A percentile compares a stretch with the other conserved stretches of the same genome.
phyloP scores from a whole-genome alignment of 73 alveolate genomes.

The Paramecium tetraurelia region DNA sequence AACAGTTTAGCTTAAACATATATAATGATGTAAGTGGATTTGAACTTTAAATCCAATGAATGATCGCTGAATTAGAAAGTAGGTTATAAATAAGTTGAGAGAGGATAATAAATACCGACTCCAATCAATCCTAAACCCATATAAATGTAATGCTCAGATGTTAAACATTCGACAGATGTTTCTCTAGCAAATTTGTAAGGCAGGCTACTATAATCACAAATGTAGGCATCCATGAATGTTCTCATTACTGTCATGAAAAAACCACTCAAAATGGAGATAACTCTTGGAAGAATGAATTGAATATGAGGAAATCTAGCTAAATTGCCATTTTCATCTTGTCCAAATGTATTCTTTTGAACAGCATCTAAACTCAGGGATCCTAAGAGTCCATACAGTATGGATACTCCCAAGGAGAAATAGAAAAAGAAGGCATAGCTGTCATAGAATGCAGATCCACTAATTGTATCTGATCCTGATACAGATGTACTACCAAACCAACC shows the following conservation, averaged over 20 bases:
- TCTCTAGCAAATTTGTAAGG: neutral
- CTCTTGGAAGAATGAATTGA: neutral
- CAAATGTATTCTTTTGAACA: constrained; percentile 1
- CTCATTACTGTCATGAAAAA: neutral
- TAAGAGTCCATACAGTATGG: neutral
- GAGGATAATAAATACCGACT: constrained; percentile 27
- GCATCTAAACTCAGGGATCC: neutral
- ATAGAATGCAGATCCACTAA: constrained; percentile 3
- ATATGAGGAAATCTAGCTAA: constrained; percentile 3
- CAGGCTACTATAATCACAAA: neutral
- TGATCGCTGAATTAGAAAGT: neutral
- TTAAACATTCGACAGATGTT: neutral
- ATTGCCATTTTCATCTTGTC: neutral
- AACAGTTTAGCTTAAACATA: neutral
- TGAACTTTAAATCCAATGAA: constrained; percentile 14
- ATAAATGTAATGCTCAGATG: neutral
- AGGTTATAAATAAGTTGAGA: constrained; percentile 15
- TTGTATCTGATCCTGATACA: neutral
- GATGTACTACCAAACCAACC: constrained; percentile 39
- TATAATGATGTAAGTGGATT: neutral
- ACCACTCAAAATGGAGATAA: neutral
- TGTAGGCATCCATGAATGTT: neutral
- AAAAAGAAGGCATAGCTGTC: neutral
- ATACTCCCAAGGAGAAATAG: neutral
- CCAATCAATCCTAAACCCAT: constrained; percentile 42